These are phyloP conservation scores for Eutypa lata DNA, from an alignment of 2,329 filamentous ascomycete genomes.

Conservation along the genomic window DNA sequence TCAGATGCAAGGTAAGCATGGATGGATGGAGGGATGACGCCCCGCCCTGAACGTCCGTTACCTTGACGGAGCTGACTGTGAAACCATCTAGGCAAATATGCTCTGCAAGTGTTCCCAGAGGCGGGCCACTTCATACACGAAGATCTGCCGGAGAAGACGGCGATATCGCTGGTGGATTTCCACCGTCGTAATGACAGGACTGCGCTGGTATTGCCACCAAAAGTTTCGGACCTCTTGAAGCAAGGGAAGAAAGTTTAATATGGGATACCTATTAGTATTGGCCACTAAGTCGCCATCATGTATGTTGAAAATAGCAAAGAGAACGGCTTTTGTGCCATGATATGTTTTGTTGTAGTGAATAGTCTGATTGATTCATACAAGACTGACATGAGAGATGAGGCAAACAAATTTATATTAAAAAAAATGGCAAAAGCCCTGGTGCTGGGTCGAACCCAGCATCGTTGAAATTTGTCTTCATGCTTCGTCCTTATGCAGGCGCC, in stretches of 20 bases:
- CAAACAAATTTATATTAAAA: no score
- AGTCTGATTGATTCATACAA: no score
- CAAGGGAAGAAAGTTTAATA: conserved; percentile 56
- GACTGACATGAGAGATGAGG: no score
- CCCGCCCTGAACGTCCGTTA: no score
- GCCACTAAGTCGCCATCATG: background rate
- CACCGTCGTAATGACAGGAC: conserved; percentile 87
- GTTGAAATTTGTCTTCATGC: background rate
- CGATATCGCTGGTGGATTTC: conserved; percentile 82
- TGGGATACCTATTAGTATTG: no score
- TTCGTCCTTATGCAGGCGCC: no score
- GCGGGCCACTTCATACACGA: conserved; percentile 97
- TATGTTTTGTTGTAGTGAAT: no score
- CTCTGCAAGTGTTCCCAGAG: conserved; percentile 89
- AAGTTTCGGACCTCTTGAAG: conserved; percentile 72
- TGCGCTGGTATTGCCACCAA: conserved; percentile 81
- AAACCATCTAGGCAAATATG: conserved; percentile 71
- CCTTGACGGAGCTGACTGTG: conserved; percentile 3
- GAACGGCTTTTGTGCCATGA: no score
- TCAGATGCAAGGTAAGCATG: conserved; percentile 30
- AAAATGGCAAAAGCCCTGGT: no score
- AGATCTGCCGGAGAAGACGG: conserved; percentile 87
- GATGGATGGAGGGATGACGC: background rate
- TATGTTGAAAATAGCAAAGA: no score
- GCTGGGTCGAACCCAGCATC: no score